phyloP scores from a whole-genome alignment of 2,329 filamentous ascomycete species.

The Fusarium heterosporum region DNA sequence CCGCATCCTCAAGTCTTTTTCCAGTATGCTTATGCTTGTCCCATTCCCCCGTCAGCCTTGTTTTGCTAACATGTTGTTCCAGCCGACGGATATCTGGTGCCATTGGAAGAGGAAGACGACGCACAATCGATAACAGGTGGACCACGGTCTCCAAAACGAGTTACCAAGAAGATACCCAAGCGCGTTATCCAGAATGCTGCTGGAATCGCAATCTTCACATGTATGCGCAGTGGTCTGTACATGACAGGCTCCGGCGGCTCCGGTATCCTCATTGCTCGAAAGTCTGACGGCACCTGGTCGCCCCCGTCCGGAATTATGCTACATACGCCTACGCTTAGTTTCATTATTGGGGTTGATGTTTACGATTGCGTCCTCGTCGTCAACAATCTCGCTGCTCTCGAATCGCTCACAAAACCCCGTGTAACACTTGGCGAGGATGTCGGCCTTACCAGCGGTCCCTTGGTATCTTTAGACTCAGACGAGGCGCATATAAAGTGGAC shows the following conservation, averaged over 20 bases:
- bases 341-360: slow-evolving; percentile 91
- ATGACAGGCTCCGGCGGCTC: slow-evolving; percentile 91
- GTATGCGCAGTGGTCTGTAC: slow-evolving; percentile 94
- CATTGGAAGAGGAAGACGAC: slow-evolving; percentile 55
- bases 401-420: slow-evolving; percentile 83
- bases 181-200: slow-evolving; percentile 90
- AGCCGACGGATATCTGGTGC: slow-evolving; percentile 69
- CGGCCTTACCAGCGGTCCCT: slow-evolving; percentile 79
- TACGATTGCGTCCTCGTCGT: slow-evolving; percentile 97
- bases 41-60: slow-evolving; percentile 1
- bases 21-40: slow-evolving; percentile 66
- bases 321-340: slow-evolving; percentile 89
- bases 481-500: slow-evolving; percentile 65
- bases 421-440: slow-evolving; percentile 87
- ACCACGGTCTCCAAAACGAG: slow-evolving; percentile 63
- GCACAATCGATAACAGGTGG: slow-evolving; percentile 48
- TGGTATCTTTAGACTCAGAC: slow-evolving; percentile 66
- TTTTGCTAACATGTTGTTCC: slow-evolving; percentile 35
- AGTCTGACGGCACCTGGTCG: slow-evolving; percentile 89
- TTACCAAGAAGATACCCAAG: slow-evolving; percentile 85
- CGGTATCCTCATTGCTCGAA: slow-evolving; percentile 85
- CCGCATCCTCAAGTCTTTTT: slow-evolving; percentile 89
- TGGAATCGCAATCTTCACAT: slow-evolving; percentile 92
- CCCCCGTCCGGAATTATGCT: slow-evolving; percentile 91
- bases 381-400: slow-evolving; percentile 85